Conservation (phyloP, 176 grass and related monocot genomes). For the Guadua angustifolia region DNA sequence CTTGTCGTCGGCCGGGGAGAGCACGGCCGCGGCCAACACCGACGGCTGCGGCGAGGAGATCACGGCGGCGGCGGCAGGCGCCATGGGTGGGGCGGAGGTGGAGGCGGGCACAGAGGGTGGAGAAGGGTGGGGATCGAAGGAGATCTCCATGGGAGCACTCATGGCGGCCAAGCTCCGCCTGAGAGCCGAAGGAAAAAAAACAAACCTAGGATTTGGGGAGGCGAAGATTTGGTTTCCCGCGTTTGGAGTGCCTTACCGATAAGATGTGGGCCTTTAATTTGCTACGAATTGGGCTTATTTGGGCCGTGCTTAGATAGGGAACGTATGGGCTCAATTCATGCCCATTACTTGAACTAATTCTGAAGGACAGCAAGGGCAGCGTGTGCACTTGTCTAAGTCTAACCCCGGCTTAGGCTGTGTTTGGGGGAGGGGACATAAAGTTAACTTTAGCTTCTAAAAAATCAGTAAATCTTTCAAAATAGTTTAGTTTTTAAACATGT, state of each 20-base stretch:
- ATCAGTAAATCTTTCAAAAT: no score
- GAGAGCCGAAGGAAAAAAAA: background rate
- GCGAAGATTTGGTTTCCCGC: slow-evolving; percentile 47
- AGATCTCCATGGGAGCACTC: slow-evolving; percentile 86
- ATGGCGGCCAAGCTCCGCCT: slow-evolving; percentile 44
- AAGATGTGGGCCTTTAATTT: background rate
- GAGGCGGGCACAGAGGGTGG: background rate
- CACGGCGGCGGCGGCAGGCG: background rate
- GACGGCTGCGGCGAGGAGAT: slow-evolving; percentile 46
- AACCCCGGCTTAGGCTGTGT: no score
- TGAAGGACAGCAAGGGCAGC: no score
- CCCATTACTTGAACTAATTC: background rate
- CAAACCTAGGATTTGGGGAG: slow-evolving; percentile 34
- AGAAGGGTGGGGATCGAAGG: slow-evolving; percentile 52
- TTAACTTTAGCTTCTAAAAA: no score
- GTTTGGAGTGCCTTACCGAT: background rate
- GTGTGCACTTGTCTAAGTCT: no score
- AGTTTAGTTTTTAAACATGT: no score
- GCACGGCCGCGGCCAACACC: slow-evolving; percentile 3
- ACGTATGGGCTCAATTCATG: background rate
- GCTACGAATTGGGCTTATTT: background rate
- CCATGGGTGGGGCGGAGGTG: background rate
- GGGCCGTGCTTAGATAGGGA: background rate
- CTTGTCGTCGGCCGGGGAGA: slow-evolving; percentile 60
- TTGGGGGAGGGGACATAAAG: no score